These are phyloP conservation scores for Perilla frutescens DNA, from an alignment of 257 asterid genomes.

Conservation along the genomic window DNA sequence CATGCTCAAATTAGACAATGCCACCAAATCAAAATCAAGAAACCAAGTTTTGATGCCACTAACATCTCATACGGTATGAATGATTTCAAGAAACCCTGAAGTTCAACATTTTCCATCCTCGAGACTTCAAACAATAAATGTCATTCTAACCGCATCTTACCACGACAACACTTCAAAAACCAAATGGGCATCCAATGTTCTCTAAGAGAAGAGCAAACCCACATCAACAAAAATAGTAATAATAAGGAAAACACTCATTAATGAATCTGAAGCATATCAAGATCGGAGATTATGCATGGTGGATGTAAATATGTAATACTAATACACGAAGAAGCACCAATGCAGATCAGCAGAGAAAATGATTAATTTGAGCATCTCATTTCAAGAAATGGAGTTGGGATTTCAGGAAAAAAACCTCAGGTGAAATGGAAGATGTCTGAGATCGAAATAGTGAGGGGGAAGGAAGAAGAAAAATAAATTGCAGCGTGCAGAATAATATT, in stretches of 20 bases:
- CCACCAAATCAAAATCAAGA: conserved; percentile 22
- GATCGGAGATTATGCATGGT: conserved; percentile 30
- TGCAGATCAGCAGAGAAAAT: conserved; percentile 5
- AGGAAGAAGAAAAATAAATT: neutral
- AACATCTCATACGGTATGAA: neutral
- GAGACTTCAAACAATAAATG: conserved; percentile 21
- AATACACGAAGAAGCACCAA: neutral
- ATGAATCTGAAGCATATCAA: conserved; percentile 19
- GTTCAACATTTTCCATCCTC: conserved; percentile 16
- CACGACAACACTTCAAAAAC: neutral
- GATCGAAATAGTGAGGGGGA: conserved; percentile 36
- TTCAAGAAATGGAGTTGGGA: conserved; percentile 26
- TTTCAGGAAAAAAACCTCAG: neutral
- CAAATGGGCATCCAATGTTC: conserved; percentile 31
- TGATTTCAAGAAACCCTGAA: neutral
- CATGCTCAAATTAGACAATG: conserved; percentile 34
- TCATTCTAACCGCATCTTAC: conserved; percentile 11
- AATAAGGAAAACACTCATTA: conserved; percentile 22
- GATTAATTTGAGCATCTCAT: neutral
- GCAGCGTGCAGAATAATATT: neutral
- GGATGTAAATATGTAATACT: neutral
- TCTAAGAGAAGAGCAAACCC: conserved; percentile 16
- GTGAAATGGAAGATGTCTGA: conserved; percentile 10
- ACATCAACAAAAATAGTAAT: neutral
- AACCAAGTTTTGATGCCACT: conserved; percentile 25